Conservation (phyloP, 352 stramenopile genomes). For the Hyaloperonospora arabidopsidis region DNA sequence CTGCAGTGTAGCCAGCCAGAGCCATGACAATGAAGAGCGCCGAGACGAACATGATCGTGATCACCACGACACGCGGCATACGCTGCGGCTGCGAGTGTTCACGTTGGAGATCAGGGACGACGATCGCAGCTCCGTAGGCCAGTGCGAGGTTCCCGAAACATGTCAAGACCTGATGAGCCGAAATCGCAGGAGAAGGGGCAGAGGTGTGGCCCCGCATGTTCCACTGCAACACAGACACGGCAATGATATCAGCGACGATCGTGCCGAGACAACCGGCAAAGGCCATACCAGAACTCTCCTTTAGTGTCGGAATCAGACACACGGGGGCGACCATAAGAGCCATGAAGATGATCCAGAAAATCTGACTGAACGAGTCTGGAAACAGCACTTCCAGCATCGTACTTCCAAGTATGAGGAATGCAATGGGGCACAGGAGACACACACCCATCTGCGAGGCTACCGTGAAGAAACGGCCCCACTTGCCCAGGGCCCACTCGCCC, state of each 20-base stretch:
- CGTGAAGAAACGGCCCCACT: conserved; percentile 25
- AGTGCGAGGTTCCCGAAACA: conserved; percentile 51
- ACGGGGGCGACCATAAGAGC: conserved; percentile 34
- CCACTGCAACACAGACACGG: conserved; percentile 28
- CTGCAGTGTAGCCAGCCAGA: conserved; percentile 26
- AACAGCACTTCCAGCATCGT: conserved; percentile 33
- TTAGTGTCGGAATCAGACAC: conserved; percentile 40
- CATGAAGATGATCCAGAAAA: conserved; percentile 49
- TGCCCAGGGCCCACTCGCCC: conserved; percentile 41
- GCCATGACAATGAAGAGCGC: conserved; percentile 34
- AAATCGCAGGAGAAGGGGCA: conserved; percentile 27
- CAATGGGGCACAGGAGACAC: conserved; percentile 34
- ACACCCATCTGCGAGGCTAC: conserved; percentile 33
- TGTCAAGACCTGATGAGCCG: conserved; percentile 31
- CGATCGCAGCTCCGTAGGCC: conserved; percentile 44
- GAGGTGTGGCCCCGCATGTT: conserved; percentile 30
- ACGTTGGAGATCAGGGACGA: conserved; percentile 45
- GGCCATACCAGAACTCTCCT: conserved; percentile 31
- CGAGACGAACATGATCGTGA: conserved; percentile 34
- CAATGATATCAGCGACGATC: conserved; percentile 40
- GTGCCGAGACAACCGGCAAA: conserved; percentile 41
- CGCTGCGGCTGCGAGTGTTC: conserved; percentile 39
- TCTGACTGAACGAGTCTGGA: conserved; percentile 26
- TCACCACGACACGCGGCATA: conserved; percentile 41
- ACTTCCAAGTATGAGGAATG: conserved; percentile 43